These are phyloP conservation scores for Aquilaria malaccensis DNA, from an alignment of 345 rosid genomes.

Conservation along the genomic window DNA sequence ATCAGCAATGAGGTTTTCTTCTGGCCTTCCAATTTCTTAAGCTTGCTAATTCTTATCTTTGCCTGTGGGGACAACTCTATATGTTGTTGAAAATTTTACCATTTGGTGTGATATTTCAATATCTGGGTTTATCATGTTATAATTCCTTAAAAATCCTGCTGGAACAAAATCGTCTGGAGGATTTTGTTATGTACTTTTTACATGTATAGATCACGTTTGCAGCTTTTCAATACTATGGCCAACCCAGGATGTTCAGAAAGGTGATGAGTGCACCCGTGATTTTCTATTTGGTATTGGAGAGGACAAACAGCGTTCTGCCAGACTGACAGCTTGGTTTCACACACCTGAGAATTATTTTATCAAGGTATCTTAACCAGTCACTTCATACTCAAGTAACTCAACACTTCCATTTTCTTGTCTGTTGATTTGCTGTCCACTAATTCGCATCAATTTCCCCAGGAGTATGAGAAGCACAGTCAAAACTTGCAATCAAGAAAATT, in stretches of 20 bases:
- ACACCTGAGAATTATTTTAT: slow-evolving; percentile 78
- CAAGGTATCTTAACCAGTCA: slow-evolving; percentile 31
- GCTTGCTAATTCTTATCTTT: background rate
- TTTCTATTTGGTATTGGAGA: slow-evolving; percentile 84
- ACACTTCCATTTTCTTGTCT: slow-evolving; percentile 7
- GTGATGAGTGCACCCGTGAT: slow-evolving; percentile 86
- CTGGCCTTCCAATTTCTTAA: background rate
- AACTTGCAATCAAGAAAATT: slow-evolving; percentile 33
- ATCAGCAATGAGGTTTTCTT: slow-evolving; percentile 78
- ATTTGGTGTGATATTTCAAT: too few species aligned
- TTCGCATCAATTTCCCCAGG: slow-evolving; percentile 31
- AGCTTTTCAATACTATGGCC: slow-evolving; percentile 94
- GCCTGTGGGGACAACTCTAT: background rate
- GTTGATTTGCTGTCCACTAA: slow-evolving; percentile 14
- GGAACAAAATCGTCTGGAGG: background rate
- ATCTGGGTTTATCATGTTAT: background rate
- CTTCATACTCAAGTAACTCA: background rate
- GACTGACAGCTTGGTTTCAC: slow-evolving; percentile 90
- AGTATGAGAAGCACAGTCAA: slow-evolving; percentile 52
- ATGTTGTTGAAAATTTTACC: too few species aligned
- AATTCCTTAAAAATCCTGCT: background rate
- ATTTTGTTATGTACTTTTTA: slow-evolving; percentile 5
- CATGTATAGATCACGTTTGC: slow-evolving; percentile 15
- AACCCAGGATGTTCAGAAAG: slow-evolving; percentile 38
- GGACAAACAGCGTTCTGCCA: slow-evolving; percentile 85